Percentiles rank a stretch among this genome's conserved stretches.
These are phyloP conservation scores for Dactylonectria macrodidyma DNA, from an alignment of 2,329 filamentous ascomycete species.

Conservation along the genomic window DNA sequence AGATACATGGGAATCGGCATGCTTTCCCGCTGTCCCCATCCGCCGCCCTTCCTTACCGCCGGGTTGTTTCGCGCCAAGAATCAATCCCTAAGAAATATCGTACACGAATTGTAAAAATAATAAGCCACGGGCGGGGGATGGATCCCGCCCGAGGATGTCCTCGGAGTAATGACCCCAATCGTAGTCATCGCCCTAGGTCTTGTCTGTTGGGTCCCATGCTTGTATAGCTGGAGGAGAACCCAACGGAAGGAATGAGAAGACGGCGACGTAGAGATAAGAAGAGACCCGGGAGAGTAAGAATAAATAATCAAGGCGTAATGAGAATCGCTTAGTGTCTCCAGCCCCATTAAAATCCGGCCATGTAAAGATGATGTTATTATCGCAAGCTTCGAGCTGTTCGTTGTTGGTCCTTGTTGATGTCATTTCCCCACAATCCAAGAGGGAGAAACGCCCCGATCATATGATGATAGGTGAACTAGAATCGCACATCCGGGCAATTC, in stretches of 20 bases:
- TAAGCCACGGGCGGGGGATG: slow-evolving; percentile 7
- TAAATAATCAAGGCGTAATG: slow-evolving; percentile 34
- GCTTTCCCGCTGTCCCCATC: slow-evolving; percentile 9
- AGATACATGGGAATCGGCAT: slow-evolving; percentile 13
- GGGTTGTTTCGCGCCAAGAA: slow-evolving; percentile 19
- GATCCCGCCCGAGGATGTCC: slow-evolving; percentile 27
- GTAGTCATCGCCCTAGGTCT: slow-evolving; percentile 12
- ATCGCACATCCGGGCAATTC: slow-evolving; percentile 40
- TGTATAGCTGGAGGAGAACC: background rate
- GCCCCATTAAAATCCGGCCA: slow-evolving; percentile 45
- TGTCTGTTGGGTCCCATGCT: slow-evolving; percentile 7
- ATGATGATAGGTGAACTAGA: slow-evolving; percentile 26
- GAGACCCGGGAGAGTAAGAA: slow-evolving; percentile 35
- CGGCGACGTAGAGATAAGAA: slow-evolving; percentile 29
- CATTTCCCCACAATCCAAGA: slow-evolving; percentile 40
- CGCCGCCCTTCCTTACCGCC: slow-evolving; percentile 22
- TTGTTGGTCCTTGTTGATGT: slow-evolving; percentile 37
- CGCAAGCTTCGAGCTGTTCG: slow-evolving; percentile 43
- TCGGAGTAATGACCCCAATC: slow-evolving; percentile 27
- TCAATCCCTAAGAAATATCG: slow-evolving; percentile 34
- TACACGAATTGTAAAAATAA: slow-evolving; percentile 40
- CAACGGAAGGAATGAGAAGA: slow-evolving; percentile 3
- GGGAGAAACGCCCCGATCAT: slow-evolving; percentile 28
- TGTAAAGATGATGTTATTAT: slow-evolving; percentile 43
- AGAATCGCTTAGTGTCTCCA: slow-evolving; percentile 31